A percentile compares a stretch with the other conserved stretches of the same genome.
Evolutionary conservation across 2,329 filamentous ascomycete species (phyloP).

Genomic region (Pezicula neosporulosa): DNA sequence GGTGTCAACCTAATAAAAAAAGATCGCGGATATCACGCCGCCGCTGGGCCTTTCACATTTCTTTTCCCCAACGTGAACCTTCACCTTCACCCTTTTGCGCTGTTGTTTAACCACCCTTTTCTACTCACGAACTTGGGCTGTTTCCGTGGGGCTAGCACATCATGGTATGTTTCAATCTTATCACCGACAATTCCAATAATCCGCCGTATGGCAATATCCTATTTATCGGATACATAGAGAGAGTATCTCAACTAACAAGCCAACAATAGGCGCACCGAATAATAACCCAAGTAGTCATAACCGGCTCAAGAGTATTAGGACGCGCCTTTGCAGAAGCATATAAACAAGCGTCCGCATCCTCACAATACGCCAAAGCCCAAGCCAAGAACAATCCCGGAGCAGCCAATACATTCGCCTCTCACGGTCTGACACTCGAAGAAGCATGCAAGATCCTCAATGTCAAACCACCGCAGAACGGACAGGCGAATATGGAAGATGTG

Average conservation of each 20-base stretch:
- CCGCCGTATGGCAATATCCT: not conserved
- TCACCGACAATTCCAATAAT: not conserved
- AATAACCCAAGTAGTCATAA: slow-evolving; percentile 88
- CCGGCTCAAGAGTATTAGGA: slow-evolving; percentile 86
- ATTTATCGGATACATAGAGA: not conserved
- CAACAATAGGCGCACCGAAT: slow-evolving; percentile 78
- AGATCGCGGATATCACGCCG: not conserved
- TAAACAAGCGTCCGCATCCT: slow-evolving; percentile 87
- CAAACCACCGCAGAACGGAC: slow-evolving; percentile 75
- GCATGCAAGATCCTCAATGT: slow-evolving; percentile 97
- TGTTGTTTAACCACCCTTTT: not conserved
- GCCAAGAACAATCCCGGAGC: slow-evolving; percentile 52
- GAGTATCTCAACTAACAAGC: not conserved
- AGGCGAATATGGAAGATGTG: slow-evolving; percentile 75
- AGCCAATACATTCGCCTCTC: slow-evolving; percentile 45
- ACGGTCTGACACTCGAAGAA: slow-evolving; percentile 88
- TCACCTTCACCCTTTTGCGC: not conserved
- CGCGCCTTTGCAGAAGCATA: slow-evolving; percentile 93
- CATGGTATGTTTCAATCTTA: slow-evolving; percentile 12
- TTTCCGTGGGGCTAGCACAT: slow-evolving; percentile 1
- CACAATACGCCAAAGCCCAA: slow-evolving; percentile 74
- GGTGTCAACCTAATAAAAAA: not conserved
- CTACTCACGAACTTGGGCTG: slow-evolving; percentile 1
- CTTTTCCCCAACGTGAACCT: not conserved
- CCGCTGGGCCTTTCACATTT: not conserved